These are phyloP conservation scores for Solanum tacnaense DNA, from an alignment of 257 asterid species.

Conservation along the genomic window DNA sequence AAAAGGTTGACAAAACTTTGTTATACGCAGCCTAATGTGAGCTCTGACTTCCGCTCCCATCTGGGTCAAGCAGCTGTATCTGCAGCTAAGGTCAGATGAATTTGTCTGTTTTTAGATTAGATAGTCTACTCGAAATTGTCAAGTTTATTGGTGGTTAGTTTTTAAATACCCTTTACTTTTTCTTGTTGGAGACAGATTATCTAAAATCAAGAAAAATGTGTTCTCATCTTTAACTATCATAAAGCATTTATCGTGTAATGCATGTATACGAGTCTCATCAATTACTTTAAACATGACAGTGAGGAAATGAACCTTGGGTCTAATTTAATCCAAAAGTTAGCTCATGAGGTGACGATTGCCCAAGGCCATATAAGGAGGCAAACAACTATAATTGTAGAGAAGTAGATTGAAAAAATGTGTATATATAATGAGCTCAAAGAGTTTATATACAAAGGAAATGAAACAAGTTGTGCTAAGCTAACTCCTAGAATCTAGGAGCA, in stretches of 20 bases:
- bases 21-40: slow-evolving; percentile 67
- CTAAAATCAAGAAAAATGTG: neutral
- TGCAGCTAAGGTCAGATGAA: slow-evolving; percentile 80
- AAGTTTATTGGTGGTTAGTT: neutral
- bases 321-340: neutral
- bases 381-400: neutral
- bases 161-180: neutral
- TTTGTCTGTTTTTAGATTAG: neutral
- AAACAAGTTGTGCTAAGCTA: neutral
- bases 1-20: slow-evolving; percentile 6
- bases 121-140: neutral
- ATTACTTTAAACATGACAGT: neutral
- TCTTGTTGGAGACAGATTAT: neutral
- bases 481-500: neutral
- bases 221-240: neutral
- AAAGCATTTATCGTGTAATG: neutral
- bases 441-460: neutral
- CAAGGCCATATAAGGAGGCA: neutral
- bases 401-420: neutral
- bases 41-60: slow-evolving; percentile 55
- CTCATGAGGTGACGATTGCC: neutral
- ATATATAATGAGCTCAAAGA: neutral
- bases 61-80: slow-evolving; percentile 97
- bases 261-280: neutral
- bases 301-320: neutral